Percentiles rank a stretch among this genome's conserved stretches.
These are phyloP conservation scores for Tirmania nivea DNA, from an alignment of 495 filamentous ascomycete genomes.

Conservation along the genomic window DNA sequence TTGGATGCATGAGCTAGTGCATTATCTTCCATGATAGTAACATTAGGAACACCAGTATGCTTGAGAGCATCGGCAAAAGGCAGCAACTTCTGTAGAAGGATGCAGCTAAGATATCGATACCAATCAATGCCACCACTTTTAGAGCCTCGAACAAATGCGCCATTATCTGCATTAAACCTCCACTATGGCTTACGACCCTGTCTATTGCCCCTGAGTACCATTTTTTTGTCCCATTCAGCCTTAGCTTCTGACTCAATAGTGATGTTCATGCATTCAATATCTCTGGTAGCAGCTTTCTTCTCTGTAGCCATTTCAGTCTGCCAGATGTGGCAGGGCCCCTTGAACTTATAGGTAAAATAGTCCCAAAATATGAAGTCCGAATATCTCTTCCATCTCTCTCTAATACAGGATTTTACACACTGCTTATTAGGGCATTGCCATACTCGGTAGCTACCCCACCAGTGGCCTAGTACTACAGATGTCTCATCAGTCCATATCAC, in stretches of 20 bases:
- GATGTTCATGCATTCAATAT: not conserved
- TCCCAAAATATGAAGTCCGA: constrained; percentile 24
- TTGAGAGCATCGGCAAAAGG: no score
- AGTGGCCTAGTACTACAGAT: not conserved
- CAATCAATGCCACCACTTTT: not conserved
- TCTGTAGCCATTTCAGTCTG: not conserved
- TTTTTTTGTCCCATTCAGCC: not conserved
- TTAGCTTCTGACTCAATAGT: not conserved
- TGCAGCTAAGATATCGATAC: not conserved
- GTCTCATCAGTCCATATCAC: not conserved
- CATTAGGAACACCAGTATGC: no score
- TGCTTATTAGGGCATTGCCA: not conserved
- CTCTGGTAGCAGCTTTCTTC: not conserved
- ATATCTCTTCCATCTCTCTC: constrained; percentile 15
- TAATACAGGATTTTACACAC: constrained; percentile 1
- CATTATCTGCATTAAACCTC: not conserved
- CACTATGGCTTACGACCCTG: no score
- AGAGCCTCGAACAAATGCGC: not conserved
- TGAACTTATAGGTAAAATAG: constrained; percentile 21
- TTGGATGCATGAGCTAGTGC: not conserved
- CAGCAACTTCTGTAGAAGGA: no score
- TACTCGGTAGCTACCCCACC: not conserved
- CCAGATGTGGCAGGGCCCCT: constrained; percentile 19
- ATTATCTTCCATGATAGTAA: not conserved
- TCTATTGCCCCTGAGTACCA: no score